Percentiles rank a stretch among this genome's conserved stretches.
These are phyloP conservation scores for Furcasterigmium sp. DNA, from an alignment of 2,329 filamentous ascomycete genomes.

Conservation along the genomic window DNA sequence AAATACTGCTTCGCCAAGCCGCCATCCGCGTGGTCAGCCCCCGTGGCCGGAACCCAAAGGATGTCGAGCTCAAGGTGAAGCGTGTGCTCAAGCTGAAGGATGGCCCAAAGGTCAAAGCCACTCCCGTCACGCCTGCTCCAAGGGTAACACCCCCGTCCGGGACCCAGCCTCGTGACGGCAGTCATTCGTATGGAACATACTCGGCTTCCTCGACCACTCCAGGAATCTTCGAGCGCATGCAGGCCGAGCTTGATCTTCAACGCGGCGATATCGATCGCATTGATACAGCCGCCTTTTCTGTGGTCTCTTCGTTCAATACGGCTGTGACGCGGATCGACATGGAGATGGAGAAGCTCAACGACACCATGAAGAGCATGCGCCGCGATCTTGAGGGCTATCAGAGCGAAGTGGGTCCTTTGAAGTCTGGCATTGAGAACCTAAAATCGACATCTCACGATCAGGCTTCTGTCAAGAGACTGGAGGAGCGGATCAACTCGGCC, in stretches of 20 bases:
- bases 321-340: conserved; percentile 26
- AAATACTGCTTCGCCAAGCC: conserved; percentile 26
- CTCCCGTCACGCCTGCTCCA: background rate
- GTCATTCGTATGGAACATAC: too few species aligned
- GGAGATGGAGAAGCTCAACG: conserved; percentile 25
- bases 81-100: conserved; percentile 24
- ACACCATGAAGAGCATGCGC: conserved; percentile 19
- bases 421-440: conserved; percentile 16
- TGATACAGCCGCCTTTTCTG: conserved; percentile 28
- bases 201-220: background rate
- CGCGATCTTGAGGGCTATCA: conserved; percentile 14
- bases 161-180: background rate
- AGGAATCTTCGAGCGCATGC: conserved; percentile 15
- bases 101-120: conserved; percentile 7
- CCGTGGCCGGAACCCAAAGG: background rate
- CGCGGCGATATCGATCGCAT: conserved; percentile 28
- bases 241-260: conserved; percentile 26
- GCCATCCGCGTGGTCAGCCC: conserved; percentile 19
- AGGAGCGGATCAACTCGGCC: conserved; percentile 17
- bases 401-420: conserved; percentile 21
- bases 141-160: background rate
- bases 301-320: conserved; percentile 29
- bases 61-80: conserved; percentile 24
- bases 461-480: conserved; percentile 12
- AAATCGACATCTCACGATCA: conserved; percentile 8